phyloP scores from a whole-genome alignment of 163 green algal species.

The Prototheca stagnorum region DNA sequence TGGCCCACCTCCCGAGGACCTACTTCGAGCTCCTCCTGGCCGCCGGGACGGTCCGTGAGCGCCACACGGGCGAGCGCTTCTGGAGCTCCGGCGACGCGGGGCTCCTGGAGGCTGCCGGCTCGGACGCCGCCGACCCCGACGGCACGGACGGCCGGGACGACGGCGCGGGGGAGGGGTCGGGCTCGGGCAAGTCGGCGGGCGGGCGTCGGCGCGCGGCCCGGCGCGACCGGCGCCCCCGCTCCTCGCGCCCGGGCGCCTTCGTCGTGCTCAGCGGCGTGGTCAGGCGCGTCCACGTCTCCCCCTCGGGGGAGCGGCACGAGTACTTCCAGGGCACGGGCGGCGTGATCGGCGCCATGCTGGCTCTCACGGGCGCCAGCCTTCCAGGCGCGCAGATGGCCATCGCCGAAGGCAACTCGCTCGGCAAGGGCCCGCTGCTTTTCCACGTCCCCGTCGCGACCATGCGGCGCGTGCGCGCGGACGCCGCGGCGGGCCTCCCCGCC shows the following conservation, averaged over 20 bases:
- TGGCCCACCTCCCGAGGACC: constrained; percentile 18
- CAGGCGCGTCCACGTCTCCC: constrained; percentile 3
- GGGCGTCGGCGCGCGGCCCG: no score
- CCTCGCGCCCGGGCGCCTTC: constrained; percentile 5
- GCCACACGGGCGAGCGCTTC: constrained; percentile 4
- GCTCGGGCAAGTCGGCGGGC: no score
- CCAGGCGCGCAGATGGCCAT: constrained; percentile 19
- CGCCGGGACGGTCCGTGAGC: constrained; percentile 8
- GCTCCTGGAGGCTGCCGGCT: no score
- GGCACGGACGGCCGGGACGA: not conserved
- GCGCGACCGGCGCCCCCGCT: no score
- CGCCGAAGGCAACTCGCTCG: constrained; percentile 55
- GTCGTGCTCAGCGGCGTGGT: constrained; percentile 17
- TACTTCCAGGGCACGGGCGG: constrained; percentile 44
- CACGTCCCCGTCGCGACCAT: constrained; percentile 29
- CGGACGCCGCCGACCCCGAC: no score
- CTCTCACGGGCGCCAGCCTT: constrained; percentile 17
- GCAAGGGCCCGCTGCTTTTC: constrained; percentile 63
- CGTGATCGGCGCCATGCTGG: constrained; percentile 29
- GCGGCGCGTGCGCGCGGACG: constrained; percentile 11
- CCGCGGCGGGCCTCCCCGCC: constrained; percentile 9
- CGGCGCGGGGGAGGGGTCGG: no score
- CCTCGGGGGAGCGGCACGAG: constrained; percentile 17
- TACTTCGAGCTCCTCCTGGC: constrained; percentile 8
- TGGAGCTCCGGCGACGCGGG: no score